A percentile compares a stretch with the other conserved stretches of the same genome.
phyloP scores from a whole-genome alignment of 2,329 filamentous ascomycete genomes.

The Fusarium sp. region DNA sequence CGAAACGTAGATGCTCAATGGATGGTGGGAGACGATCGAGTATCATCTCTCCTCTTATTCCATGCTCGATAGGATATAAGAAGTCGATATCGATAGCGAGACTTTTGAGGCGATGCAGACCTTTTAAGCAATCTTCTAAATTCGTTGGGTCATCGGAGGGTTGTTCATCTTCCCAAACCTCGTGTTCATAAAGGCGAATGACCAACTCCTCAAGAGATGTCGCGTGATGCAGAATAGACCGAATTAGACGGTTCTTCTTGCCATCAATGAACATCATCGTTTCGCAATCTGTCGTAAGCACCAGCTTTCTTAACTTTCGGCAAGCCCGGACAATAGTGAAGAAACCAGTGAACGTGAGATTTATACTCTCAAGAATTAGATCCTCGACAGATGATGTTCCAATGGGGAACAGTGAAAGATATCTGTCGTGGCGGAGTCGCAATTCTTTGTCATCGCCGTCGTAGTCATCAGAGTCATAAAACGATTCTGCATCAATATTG shows the following conservation, averaged over 20 bases:
- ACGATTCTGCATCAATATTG: rapidly evolving
- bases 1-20: not conserved
- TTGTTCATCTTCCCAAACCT: not conserved
- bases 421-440: no score
- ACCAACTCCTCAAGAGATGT: not conserved
- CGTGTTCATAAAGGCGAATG: not conserved
- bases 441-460: no score
- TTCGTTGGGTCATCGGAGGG: not conserved
- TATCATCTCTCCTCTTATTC: not conserved
- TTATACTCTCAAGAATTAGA: not conserved
- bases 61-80: not conserved
- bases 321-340: not conserved
- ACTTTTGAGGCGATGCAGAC: not conserved
- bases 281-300: not conserved
- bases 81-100: not conserved
- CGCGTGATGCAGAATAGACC: not conserved
- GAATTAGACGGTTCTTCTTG: no score
- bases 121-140: not conserved
- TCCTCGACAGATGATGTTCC: not conserved
- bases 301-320: not conserved
- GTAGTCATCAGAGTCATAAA: not conserved
- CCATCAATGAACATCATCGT: no score
- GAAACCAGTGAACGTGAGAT: not conserved
- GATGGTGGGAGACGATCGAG: not conserved
- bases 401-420: not conserved